Base-by-base conservation (phyloP, 2,329 filamentous ascomycete species). In the Geosmithia morbida region DNA sequence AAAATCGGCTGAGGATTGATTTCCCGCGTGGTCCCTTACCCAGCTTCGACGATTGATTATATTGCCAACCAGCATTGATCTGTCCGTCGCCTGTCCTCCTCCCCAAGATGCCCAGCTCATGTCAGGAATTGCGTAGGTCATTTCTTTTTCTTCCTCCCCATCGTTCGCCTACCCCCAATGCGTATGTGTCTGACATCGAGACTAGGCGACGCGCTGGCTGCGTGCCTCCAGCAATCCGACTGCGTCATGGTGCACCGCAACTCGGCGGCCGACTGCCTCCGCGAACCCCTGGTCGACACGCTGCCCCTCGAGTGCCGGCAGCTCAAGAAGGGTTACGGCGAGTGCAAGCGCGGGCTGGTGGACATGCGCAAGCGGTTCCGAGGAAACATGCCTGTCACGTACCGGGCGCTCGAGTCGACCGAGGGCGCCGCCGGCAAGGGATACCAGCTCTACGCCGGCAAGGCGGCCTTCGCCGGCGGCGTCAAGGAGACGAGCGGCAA, bases 301-400 rank as follows among this genome's bases (percentile, higher is more conserved):
- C 80, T 98, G 14, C 90, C 92, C 18, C 82, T 77, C 20, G 82
- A 84, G 66, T 98, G 92, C 68, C 87, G 90, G 62, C 90, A 96
- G 66, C 76, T 98, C 50, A 87, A 90, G 63, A 89, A 87, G 63
- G 87, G 88, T 43, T 92, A 94, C 58, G 85, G 87, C 62, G 87
- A 96, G 62, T 98, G 92, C 76, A 94, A 94, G 60, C 85, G 90
- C 54, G 92, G 92, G 54, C 80, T 94, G 79, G 85, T 97, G 56
- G 92, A 98, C 64, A 98, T 98, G 92, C 86, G 92, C 63, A 97
- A 97, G 70, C 84, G 92, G 33, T 97, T 98, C 67, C 79, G 92
- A 48, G 92, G 92, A 49, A 97, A 97, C 69, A 79, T 87, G 63
- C 88, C 92, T 47, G 81, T 94, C 53, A 73, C 79, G 20, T 77